A percentile compares a stretch with the other conserved stretches of the same genome.
Evolutionary conservation across 2,329 filamentous ascomycete species (phyloP).

Genomic region (Stachybotrys chlorohalonatus): DNA sequence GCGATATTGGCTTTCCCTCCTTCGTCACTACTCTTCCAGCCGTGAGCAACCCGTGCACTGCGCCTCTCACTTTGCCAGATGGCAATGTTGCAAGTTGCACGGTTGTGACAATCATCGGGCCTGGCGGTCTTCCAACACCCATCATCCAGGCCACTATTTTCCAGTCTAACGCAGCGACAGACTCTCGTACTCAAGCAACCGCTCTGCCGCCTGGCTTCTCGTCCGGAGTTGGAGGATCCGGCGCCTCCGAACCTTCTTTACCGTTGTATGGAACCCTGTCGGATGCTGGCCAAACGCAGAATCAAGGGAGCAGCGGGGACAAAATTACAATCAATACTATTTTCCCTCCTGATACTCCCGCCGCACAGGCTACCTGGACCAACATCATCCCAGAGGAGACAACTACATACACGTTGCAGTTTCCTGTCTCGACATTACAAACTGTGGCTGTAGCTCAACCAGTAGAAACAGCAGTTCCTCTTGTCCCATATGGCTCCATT

Average conservation of each 20-base stretch:
- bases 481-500: conserved; percentile 10
- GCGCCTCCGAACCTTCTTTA: background rate
- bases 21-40: background rate
- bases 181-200: conserved; percentile 5
- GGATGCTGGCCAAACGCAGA: background rate
- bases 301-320: background rate
- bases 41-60: background rate
- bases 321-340: conserved; percentile 9
- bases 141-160: background rate
- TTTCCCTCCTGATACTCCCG: conserved; percentile 14
- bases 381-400: conserved; percentile 28
- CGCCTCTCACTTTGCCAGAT: background rate
- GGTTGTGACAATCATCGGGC: conserved; percentile 17
- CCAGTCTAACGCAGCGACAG: conserved; percentile 1
- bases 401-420: conserved; percentile 30
- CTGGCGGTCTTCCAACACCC: conserved; percentile 13
- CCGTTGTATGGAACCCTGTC: conserved; percentile 7
- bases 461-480: background rate
- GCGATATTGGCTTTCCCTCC: background rate
- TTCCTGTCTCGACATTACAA: conserved; percentile 26
- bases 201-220: background rate
- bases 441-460: conserved; percentile 18
- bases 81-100: conserved; percentile 17
- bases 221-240: background rate
- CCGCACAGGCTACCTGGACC: conserved; percentile 21